phyloP scores from a whole-genome alignment of 2,329 filamentous ascomycete species.

The Fusarium sp. region DNA sequence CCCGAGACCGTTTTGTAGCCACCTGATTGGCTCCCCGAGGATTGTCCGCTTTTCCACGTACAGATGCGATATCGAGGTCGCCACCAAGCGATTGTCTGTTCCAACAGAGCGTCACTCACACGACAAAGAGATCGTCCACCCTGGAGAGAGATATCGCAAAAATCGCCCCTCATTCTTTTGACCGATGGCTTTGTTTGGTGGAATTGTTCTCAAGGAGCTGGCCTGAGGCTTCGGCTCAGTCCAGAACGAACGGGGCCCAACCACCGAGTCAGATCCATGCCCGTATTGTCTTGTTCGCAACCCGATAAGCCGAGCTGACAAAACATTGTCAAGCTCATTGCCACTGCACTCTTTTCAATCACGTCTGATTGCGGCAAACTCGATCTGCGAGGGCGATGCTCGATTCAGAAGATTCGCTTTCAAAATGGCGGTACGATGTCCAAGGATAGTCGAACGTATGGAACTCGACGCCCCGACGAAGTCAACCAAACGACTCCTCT shows the following conservation, averaged over 20 bases:
- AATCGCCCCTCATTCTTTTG: background rate
- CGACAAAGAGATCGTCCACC: background rate
- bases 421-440: background rate
- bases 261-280: background rate
- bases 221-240: background rate
- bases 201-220: background rate
- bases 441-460: background rate
- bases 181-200: background rate
- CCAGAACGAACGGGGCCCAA: background rate
- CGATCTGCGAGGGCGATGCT: background rate
- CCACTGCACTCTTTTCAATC: background rate
- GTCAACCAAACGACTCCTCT: background rate
- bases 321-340: background rate
- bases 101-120: background rate
- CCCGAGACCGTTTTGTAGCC: background rate
- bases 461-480: background rate
- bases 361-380: background rate
- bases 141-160: background rate
- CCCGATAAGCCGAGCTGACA: background rate
- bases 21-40: background rate
- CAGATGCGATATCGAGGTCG: background rate
- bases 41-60: background rate
- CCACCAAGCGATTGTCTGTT: background rate
- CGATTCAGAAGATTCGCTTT: background rate
- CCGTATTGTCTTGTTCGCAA: background rate